A percentile compares a stretch with the other conserved stretches of the same genome.
These are phyloP conservation scores for Myotisia sp. DNA, from an alignment of 2,329 filamentous ascomycete genomes.

Conservation along the genomic window DNA sequence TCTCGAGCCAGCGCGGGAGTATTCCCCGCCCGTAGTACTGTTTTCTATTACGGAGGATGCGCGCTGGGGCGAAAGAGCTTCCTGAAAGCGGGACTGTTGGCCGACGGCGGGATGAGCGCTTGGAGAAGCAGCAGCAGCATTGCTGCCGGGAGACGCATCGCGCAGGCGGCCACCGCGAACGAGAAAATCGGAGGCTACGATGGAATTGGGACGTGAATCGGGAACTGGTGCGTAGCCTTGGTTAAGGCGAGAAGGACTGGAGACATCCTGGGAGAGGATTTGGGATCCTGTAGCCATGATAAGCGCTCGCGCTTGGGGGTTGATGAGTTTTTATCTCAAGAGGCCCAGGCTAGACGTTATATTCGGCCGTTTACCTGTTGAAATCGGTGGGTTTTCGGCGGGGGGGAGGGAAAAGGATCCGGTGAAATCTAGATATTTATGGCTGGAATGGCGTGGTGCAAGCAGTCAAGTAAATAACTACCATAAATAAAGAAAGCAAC, in stretches of 20 bases:
- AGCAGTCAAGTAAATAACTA: no score
- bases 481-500: no score
- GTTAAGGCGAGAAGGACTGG: slow-evolving; percentile 18
- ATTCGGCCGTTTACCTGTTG: no score
- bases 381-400: no score
- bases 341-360: no score
- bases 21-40: slow-evolving; percentile 2
- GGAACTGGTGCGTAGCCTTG: slow-evolving; percentile 22
- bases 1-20: slow-evolving; percentile 23
- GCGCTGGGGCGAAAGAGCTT: slow-evolving; percentile 23
- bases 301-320: no score
- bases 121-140: no score
- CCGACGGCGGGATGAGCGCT: slow-evolving; percentile 7
- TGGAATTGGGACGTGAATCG: slow-evolving; percentile 28
- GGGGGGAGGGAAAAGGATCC: no score
- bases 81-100: slow-evolving; percentile 27
- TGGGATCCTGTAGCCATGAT: slow-evolving; percentile 22
- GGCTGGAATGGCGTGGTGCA: no score
- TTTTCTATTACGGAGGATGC: slow-evolving; percentile 23
- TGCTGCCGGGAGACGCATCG: slow-evolving; percentile 20
- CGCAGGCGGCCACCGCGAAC: slow-evolving; percentile 20
- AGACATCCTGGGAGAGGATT: slow-evolving; percentile 28
- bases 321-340: no score
- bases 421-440: no score
- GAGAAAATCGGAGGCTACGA: slow-evolving; percentile 22